Conservation (phyloP, 2,329 filamentous ascomycete genomes). For the Hirsutella minnesotensis region DNA sequence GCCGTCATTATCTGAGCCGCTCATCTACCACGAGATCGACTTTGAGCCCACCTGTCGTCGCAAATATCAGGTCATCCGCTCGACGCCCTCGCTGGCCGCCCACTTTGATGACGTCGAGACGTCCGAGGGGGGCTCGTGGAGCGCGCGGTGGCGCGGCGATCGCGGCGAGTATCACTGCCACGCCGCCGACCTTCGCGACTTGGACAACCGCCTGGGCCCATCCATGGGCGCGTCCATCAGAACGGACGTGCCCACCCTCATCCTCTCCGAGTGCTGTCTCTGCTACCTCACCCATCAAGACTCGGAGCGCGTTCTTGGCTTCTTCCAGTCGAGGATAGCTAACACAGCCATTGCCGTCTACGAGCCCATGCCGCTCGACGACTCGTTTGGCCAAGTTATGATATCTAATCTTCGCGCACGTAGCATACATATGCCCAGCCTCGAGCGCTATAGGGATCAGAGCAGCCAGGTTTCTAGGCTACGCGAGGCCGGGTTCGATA, state of each 20-base stretch:
- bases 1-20: too few species aligned
- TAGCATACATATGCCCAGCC: constrained; percentile 72
- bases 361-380: constrained; percentile 74
- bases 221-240: constrained; percentile 21
- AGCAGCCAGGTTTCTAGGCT: constrained; percentile 58
- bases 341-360: constrained; percentile 60
- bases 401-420: constrained; percentile 74
- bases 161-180: constrained; percentile 43
- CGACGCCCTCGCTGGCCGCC: constrained; percentile 27
- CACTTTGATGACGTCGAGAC: constrained; percentile 23
- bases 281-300: constrained; percentile 66
- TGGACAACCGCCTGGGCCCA: constrained; percentile 20
- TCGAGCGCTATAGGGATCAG: constrained; percentile 59
- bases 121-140: constrained; percentile 27
- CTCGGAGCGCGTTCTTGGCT: constrained; percentile 51
- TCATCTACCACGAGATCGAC: constrained; percentile 88
- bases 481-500: constrained; percentile 49
- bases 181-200: constrained; percentile 56
- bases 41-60: constrained; percentile 62
- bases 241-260: constrained; percentile 58
- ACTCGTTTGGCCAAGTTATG: constrained; percentile 88
- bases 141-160: constrained; percentile 20
- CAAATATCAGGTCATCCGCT: constrained; percentile 47
- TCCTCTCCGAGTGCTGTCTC: constrained; percentile 92
- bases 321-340: constrained; percentile 44